A percentile compares a stretch with the other conserved stretches of the same genome.
phyloP scores from a whole-genome alignment of 2,329 filamentous ascomycete genomes.

The Alternaria sp. region DNA sequence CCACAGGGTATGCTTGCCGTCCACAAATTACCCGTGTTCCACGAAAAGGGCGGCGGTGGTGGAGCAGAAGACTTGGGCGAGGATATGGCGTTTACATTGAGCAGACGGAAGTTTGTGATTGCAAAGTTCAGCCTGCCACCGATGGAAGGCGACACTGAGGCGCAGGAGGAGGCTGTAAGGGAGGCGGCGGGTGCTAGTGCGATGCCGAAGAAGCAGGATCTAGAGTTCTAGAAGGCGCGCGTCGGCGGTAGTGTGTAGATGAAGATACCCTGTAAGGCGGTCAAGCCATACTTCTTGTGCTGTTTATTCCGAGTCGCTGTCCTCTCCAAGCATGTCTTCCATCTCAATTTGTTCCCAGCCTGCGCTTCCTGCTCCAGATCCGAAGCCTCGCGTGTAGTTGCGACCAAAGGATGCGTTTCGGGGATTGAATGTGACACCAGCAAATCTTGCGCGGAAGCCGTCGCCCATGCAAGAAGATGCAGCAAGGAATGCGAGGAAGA shows the following conservation, averaged over 20 bases:
- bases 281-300: conserved; percentile 1
- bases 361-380: conserved; percentile 59
- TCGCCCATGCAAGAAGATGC: conserved; percentile 65
- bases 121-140: conserved; percentile 90
- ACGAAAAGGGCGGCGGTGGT: conserved; percentile 86
- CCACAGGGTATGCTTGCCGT: conserved; percentile 87
- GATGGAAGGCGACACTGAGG: conserved; percentile 75
- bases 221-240: conserved; percentile 69
- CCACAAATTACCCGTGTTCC: conserved; percentile 82
- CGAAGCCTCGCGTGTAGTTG: conserved; percentile 65
- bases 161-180: conserved; percentile 58
- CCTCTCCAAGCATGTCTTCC: conserved; percentile 65
- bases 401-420: conserved; percentile 61
- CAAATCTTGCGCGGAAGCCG: conserved; percentile 56
- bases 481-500: conserved; percentile 59
- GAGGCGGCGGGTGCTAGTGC: conserved; percentile 54
- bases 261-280: conserved; percentile 13
- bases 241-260: not conserved
- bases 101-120: conserved; percentile 82
- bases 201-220: conserved; percentile 63
- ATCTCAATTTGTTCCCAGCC: conserved; percentile 70
- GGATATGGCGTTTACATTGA: conserved; percentile 90
- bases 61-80: conserved; percentile 71
- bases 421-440: conserved; percentile 54
- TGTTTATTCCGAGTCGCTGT: conserved; percentile 40